Evolutionary conservation across 495 filamentous ascomycete species (phyloP).

Genomic region (Pyronema domesticum): DNA sequence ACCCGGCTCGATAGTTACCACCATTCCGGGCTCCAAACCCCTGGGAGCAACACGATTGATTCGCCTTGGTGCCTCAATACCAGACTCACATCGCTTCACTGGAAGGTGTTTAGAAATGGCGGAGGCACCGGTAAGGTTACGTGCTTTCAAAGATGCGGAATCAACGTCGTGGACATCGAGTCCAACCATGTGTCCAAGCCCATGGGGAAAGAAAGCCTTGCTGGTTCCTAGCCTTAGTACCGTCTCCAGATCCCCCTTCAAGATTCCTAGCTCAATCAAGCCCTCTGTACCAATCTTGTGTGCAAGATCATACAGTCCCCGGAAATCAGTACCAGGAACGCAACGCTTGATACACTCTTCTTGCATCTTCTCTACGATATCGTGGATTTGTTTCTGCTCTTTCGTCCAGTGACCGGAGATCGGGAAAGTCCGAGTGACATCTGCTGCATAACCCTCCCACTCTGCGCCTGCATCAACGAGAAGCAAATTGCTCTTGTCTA

Average conservation of each 20-base stretch:
- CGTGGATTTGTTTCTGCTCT: constrained; percentile 53
- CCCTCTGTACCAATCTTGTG: constrained; percentile 53
- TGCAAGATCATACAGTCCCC: constrained; percentile 51
- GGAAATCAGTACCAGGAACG: constrained; percentile 45
- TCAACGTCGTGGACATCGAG: constrained; percentile 79
- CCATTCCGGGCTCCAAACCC: constrained; percentile 47
- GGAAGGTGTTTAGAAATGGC: no score
- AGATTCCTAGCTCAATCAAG: constrained; percentile 50
- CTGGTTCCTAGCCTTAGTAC: constrained; percentile 50
- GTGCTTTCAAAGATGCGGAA: constrained; percentile 15
- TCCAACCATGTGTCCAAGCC: constrained; percentile 74
- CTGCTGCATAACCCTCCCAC: constrained; percentile 73
- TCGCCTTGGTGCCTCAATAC: not conserved
- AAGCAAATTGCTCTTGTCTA: constrained; percentile 49
- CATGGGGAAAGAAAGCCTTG: constrained; percentile 78
- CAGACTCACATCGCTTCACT: no score
- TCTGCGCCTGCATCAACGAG: constrained; percentile 76
- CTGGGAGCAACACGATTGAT: constrained; percentile 17
- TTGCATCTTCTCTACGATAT: constrained; percentile 67
- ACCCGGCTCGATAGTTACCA: constrained; percentile 78
- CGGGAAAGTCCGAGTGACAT: constrained; percentile 78
- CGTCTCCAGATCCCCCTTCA: constrained; percentile 41
- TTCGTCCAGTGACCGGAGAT: constrained; percentile 44
- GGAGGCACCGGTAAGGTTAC: not conserved
- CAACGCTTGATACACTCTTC: constrained; percentile 51